A percentile compares a stretch with the other conserved stretches of the same genome.
Evolutionary conservation across 305 asterid species (phyloP).

Genomic region (Fraxinus paxiana): DNA sequence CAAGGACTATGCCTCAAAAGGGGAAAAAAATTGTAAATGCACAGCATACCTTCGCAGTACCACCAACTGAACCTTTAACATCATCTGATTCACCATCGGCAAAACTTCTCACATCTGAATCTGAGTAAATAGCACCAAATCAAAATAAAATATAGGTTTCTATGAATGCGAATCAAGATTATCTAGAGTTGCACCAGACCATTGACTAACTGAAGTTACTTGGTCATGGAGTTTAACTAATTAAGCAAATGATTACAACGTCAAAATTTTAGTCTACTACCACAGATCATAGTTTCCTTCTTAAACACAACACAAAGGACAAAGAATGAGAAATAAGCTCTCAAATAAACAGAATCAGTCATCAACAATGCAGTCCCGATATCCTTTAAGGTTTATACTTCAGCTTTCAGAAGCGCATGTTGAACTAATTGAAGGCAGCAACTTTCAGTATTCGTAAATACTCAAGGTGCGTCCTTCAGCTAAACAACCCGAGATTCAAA

Average conservation of each 20-base stretch:
- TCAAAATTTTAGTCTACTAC: neutral
- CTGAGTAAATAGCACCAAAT: conserved; percentile 23
- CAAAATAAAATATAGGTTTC: neutral
- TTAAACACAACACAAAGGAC: neutral
- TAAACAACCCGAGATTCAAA: neutral
- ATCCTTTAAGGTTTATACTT: neutral
- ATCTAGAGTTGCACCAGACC: neutral
- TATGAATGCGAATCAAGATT: neutral
- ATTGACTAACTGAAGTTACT: neutral
- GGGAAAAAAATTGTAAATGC: neutral
- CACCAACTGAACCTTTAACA: conserved; percentile 32
- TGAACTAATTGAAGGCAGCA: neutral
- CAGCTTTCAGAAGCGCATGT: neutral
- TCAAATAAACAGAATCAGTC: neutral
- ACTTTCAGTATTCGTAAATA: neutral
- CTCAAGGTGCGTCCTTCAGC: neutral
- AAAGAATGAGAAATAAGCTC: neutral
- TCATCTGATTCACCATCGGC: conserved; percentile 42
- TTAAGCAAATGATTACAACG: neutral
- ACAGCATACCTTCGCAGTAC: conserved; percentile 33
- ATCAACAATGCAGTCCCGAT: neutral
- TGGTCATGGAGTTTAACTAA: neutral
- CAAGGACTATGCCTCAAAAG: neutral
- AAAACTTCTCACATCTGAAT: conserved; percentile 54
- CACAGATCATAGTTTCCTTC: neutral